These are phyloP conservation scores for Gardenia jasminoides DNA, from an alignment of 257 asterid species.

Conservation along the genomic window DNA sequence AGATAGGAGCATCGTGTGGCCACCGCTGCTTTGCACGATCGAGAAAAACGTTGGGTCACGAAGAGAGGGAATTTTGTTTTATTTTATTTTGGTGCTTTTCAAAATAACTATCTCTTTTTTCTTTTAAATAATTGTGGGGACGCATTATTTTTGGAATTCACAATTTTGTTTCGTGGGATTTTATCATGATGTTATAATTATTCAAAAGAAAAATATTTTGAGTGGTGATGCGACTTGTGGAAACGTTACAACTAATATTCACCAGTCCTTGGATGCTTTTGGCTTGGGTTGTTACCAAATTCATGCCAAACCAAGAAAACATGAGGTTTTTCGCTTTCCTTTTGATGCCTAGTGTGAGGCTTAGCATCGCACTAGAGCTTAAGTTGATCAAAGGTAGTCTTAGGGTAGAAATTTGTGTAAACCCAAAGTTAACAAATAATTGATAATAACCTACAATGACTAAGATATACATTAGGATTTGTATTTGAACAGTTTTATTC, in stretches of 20 bases:
- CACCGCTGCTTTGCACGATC: slow-evolving; percentile 36
- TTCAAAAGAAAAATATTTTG: slow-evolving; percentile 3
- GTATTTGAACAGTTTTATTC: background rate
- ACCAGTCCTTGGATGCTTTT: background rate
- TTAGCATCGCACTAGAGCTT: background rate
- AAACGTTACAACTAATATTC: slow-evolving; percentile 8
- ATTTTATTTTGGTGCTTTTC: slow-evolving; percentile 23
- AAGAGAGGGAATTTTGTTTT: slow-evolving; percentile 48
- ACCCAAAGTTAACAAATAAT: background rate
- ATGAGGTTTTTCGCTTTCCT: background rate
- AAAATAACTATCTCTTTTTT: slow-evolving; percentile 10
- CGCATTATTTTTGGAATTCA: slow-evolving; percentile 9
- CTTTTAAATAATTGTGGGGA: slow-evolving; percentile 20
- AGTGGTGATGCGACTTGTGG: slow-evolving; percentile 16
- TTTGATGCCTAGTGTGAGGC: background rate
- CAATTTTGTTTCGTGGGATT: slow-evolving; percentile 8
- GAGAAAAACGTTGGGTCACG: slow-evolving; percentile 86
- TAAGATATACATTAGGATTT: no score
- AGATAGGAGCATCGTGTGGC: slow-evolving; percentile 50
- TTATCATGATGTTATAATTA: background rate
- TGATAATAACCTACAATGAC: background rate
- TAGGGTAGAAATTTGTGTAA: background rate
- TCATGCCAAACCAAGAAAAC: slow-evolving; percentile 20
- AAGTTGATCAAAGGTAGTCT: background rate
- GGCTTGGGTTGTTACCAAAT: slow-evolving; percentile 16